Percentiles rank a stretch among this genome's conserved stretches.
Conservation (phyloP, 1,284 basidiomycete species). For the Marasmius tenuissimus region DNA sequence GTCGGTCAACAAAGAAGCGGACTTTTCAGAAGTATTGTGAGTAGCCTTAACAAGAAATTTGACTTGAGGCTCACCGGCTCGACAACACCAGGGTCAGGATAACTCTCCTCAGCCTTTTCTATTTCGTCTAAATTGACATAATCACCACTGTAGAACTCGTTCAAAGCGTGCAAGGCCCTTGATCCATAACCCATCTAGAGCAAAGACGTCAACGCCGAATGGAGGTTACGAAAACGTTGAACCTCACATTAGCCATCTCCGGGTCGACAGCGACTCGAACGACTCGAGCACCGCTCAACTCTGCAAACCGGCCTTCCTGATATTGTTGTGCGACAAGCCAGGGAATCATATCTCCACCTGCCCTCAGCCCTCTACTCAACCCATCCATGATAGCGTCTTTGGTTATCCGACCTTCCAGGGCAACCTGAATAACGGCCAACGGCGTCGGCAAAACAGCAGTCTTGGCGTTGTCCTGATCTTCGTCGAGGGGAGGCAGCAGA, state of each 20-base stretch:
- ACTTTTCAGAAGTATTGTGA: slow-evolving; percentile 21
- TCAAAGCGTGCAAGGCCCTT: slow-evolving; percentile 86
- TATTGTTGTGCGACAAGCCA: slow-evolving; percentile 97
- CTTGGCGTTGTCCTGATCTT: slow-evolving; percentile 67
- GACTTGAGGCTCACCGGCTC: background rate
- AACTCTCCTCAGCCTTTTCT: slow-evolving; percentile 27
- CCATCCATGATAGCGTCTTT: slow-evolving; percentile 87
- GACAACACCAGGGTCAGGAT: background rate
- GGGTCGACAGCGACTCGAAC: slow-evolving; percentile 98
- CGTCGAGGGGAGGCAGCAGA: slow-evolving; percentile 86
- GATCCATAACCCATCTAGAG: slow-evolving; percentile 96
- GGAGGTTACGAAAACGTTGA: background rate
- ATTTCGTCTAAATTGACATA: slow-evolving; percentile 89
- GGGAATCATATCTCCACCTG: slow-evolving; percentile 96
- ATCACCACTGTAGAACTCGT: slow-evolving; percentile 92
- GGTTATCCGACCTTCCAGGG: slow-evolving; percentile 93
- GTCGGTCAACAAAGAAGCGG: slow-evolving; percentile 68
- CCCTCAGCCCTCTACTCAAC: slow-evolving; percentile 75
- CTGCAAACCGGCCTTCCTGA: slow-evolving; percentile 94
- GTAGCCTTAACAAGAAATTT: background rate
- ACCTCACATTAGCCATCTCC: slow-evolving; percentile 82
- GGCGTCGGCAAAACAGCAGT: slow-evolving; percentile 76
- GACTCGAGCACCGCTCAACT: slow-evolving; percentile 87
- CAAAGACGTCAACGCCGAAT: slow-evolving; percentile 7
- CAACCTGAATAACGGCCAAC: slow-evolving; percentile 93